Conservation (phyloP, 2,329 filamentous ascomycete species). For the Colletotrichum ledebouriae region DNA sequence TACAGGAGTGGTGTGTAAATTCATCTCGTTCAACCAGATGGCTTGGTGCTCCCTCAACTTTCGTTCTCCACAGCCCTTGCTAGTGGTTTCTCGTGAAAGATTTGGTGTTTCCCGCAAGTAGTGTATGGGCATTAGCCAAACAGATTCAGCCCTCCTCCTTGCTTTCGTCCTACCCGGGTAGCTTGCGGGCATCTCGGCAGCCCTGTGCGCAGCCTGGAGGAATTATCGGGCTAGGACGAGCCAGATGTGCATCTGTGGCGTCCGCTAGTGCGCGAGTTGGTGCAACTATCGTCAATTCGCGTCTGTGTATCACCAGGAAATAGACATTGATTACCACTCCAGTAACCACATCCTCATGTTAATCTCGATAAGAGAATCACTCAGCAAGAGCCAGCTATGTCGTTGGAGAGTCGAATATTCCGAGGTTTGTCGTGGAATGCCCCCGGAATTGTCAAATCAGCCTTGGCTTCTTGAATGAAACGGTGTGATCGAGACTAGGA, state of each 20-base stretch:
- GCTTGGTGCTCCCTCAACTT: too few relatives aligned
- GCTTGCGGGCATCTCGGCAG: conserved; percentile 2
- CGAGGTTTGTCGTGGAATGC: conserved; percentile 1
- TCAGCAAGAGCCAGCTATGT: neutral
- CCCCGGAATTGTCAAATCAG: neutral
- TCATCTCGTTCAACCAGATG: too few relatives aligned
- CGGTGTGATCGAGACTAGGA: conserved; percentile 7
- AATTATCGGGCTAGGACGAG: neutral
- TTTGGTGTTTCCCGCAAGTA: neutral
- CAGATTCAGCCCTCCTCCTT: conserved; percentile 14
- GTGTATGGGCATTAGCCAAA: neutral
- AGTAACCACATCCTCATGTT: neutral
- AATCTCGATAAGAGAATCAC: neutral
- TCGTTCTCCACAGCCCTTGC: too few relatives aligned
- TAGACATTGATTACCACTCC: neutral
- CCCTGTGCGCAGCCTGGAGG: conserved; percentile 19
- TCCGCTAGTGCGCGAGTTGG: conserved; percentile 15
- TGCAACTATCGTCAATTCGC: conserved; percentile 1
- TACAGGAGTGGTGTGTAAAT: too few relatives aligned
- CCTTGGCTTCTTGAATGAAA: conserved; percentile 10
- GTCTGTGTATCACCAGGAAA: conserved; percentile 23
- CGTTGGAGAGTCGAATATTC: neutral
- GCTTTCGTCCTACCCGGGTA: conserved; percentile 8
- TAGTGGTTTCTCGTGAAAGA: too few relatives aligned
- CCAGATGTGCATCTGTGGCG: conserved; percentile 31